Base-by-base conservation (phyloP, 2,329 filamentous ascomycete genomes). In the Diaporthe nobilis region DNA sequence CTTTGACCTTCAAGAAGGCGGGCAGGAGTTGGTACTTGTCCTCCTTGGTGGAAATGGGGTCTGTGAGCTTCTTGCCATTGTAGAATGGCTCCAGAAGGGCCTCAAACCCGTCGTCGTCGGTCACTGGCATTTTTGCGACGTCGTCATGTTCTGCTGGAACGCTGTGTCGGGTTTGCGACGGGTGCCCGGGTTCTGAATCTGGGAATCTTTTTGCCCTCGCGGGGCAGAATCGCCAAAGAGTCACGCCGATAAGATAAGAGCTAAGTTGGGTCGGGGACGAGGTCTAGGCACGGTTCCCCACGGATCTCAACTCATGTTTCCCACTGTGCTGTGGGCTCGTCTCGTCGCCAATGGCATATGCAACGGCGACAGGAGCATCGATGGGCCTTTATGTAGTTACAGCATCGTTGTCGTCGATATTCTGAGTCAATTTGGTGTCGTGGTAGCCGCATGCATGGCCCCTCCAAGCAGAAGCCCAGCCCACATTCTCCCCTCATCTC, bases 21-120 rank as follows among this genome's bases (percentile, higher is more conserved):
- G 97, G 97, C 39, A 99, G 87, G 57, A 99, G 89, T 83, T 98
- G 98, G 91, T 96, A 98, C 88, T 99, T 99, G 87, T 99, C 97
- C 81, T 94, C 89, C 79, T 88, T 89, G 73, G 88, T 91, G 39
- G 88, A 91, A 78, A 93, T 91, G 57, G 90, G 90, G 80, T 92
- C 91, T 1, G 90, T 92, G 75, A 92, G 86, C 83, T 90, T 91
- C 85, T 92, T 93, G 82, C 91, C 91, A 80, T 92, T 92, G 83
- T 93, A 92, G 80, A 92, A 92, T 42, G 91, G 91, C 87, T 92
- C 90, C 76, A 92, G 83, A 63, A 93, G 89, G 82, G 91, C 91
- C 85, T 92, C 90, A 81, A 92, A 93, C 80, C 90, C 90, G 84
- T 92, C 90, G 83, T 92, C 90, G 44, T 72, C 55, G 78, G 90